Base-by-base conservation (phyloP, 768 basidiomycete genomes). In the Cytidiella melzeri region DNA sequence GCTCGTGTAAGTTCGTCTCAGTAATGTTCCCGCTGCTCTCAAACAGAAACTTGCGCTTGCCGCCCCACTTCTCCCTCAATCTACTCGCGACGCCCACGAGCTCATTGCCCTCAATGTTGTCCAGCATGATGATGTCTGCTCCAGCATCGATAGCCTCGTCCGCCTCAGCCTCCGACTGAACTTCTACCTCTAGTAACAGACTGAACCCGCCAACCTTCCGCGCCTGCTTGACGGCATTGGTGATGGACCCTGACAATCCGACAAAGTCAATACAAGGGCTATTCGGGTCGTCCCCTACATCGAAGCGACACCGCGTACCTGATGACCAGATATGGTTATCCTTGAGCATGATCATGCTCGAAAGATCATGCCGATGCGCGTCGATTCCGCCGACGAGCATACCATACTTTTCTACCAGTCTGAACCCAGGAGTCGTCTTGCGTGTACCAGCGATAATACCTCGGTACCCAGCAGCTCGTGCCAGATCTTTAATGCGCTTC, bases 261-360 rank as follows among this genome's bases (percentile, higher is more conserved):
- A 34, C 27, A 18, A 24, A 9, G 20, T 25, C 27, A 18, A 20
- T 26, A 18, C 30, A 27, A n/a, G n/a, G n/a, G n/a, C n/a, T n/a
- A n/a, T n/a, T n/a, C n/a, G n/a, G n/a, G n/a, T n/a, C n/a, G n/a
- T n/a, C n/a, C n/a, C n/a, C n/a, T n/a, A n/a, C n/a, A n/a, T n/a
- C n/a, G n/a, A n/a, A n/a, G n/a, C n/a, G n/a, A n/a, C n/a, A 3
- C n/a, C 21, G 46, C 74, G 53, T 61, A 84, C 93, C 93, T 38
- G 84, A 88, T 3, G 93, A 95, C 94, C 93, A 97, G 62, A 98
- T 90, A 64, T 99, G 96, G 64, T 99, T 99, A 60, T 99, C 96
- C 68, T 98, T 98, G 60, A 99, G 80, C 96, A 99, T 99, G 62
- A 99, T 94, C 96, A 99, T 98, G 64, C 88, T 90, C 24, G 90